Conservation (phyloP, 805 yeast genomes). For the Kurtzmaniella fragi region DNA sequence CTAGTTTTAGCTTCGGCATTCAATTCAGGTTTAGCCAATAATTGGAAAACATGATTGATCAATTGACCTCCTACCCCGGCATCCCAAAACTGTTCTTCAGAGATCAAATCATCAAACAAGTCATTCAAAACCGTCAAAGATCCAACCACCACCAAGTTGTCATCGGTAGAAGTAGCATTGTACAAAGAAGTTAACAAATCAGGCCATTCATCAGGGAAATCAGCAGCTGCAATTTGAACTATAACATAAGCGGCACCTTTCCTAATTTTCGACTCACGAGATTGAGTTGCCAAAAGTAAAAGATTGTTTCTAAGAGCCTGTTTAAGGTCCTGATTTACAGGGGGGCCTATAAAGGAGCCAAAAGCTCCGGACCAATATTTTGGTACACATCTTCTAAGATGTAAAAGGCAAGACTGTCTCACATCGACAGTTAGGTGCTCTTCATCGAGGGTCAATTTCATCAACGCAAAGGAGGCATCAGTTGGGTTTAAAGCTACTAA, state of each 20-base stretch:
- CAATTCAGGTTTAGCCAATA: slow-evolving; percentile 27
- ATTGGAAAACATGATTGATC: slow-evolving; percentile 42
- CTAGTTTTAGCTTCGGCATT: slow-evolving; percentile 39
- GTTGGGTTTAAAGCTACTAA: slow-evolving; percentile 48
- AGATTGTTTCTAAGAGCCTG: slow-evolving; percentile 44
- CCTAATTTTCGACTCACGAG: slow-evolving; percentile 54
- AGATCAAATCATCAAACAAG: slow-evolving; percentile 76
- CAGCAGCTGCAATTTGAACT: slow-evolving; percentile 81
- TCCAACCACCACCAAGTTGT: slow-evolving; percentile 40
- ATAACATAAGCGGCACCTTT: slow-evolving; percentile 67
- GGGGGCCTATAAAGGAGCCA: slow-evolving; percentile 65
- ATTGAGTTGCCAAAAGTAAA: slow-evolving; percentile 39
- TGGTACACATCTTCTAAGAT: slow-evolving; percentile 64
- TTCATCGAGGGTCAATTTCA: slow-evolving; percentile 33
- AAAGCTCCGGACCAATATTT: slow-evolving; percentile 82
- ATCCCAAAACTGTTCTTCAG: slow-evolving; percentile 82
- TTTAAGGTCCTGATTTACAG: slow-evolving; percentile 52
- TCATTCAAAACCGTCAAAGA: slow-evolving; percentile 63
- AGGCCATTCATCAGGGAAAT: slow-evolving; percentile 97
- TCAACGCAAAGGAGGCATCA: slow-evolving; percentile 35
- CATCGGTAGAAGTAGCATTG: slow-evolving; percentile 27
- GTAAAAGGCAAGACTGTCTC: slow-evolving; percentile 62
- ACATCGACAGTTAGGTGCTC: slow-evolving; percentile 23
- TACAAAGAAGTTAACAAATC: slow-evolving; percentile 49
- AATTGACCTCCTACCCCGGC: slow-evolving; percentile 60